These are phyloP conservation scores for Vitis labrusca DNA, from an alignment of 164 flowering plant genomes.

Conservation along the genomic window DNA sequence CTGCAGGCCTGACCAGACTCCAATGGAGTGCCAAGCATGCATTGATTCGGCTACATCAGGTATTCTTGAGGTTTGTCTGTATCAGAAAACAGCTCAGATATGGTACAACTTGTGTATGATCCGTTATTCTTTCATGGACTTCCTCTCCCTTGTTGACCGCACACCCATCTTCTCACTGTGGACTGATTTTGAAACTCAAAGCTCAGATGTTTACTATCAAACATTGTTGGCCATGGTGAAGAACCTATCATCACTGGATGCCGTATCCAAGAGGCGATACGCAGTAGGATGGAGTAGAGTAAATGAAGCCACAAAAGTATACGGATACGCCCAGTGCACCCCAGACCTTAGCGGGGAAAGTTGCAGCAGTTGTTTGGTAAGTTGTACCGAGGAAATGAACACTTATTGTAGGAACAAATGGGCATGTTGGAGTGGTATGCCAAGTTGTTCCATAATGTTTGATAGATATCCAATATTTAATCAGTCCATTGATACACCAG, in stretches of 20 bases:
- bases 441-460: slow-evolving; percentile 5
- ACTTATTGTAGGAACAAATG: slow-evolving; percentile 2
- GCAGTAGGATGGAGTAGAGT: slow-evolving; percentile 13
- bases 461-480: not conserved
- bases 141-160: not conserved
- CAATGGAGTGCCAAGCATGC: slow-evolving; percentile 6
- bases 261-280: not conserved
- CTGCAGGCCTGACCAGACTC: slow-evolving; percentile 3
- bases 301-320: not conserved
- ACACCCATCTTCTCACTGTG: not conserved
- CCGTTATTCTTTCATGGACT: slow-evolving; percentile 6
- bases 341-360: slow-evolving; percentile 9
- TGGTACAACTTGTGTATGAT: slow-evolving; percentile 15
- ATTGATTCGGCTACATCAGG: not conserved
- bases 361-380: slow-evolving; percentile 8
- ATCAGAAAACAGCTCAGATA: not conserved
- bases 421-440: slow-evolving; percentile 10
- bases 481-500: not conserved
- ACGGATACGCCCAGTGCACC: slow-evolving; percentile 11
- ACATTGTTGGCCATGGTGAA: not conserved
- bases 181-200: not conserved
- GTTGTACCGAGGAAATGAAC: not conserved
- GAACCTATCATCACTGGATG: slow-evolving; percentile 4
- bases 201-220: not conserved
- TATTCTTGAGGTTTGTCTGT: slow-evolving; percentile 1